Evolutionary conservation across 2,329 filamentous ascomycete genomes (phyloP).

Genomic region (Lasiodiplodia hormozganensis): DNA sequence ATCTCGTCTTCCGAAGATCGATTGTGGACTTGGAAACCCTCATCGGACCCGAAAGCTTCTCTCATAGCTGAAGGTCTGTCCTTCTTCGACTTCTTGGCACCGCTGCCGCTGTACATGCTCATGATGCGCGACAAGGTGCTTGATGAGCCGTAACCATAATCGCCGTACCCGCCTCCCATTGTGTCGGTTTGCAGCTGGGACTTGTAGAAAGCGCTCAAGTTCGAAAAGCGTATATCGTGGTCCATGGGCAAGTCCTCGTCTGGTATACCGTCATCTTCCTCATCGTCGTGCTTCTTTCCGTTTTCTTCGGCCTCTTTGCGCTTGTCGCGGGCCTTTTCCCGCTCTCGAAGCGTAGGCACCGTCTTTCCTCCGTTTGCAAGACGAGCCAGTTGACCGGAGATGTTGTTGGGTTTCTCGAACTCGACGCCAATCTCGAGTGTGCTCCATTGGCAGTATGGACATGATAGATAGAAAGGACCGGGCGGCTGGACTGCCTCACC

Average conservation of each 20-base stretch:
- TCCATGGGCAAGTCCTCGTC: constrained; percentile 46
- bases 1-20: constrained; percentile 66
- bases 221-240: constrained; percentile 74
- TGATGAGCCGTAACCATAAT: constrained; percentile 57
- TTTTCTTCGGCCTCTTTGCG: constrained; percentile 40
- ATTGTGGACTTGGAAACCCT: constrained; percentile 72
- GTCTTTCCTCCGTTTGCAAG: constrained; percentile 61
- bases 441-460: constrained; percentile 92
- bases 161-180: constrained; percentile 54
- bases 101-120: constrained; percentile 75
- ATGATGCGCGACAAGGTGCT: constrained; percentile 86
- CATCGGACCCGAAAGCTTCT: constrained; percentile 73
- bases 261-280: constrained; percentile 32
- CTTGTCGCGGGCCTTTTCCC: constrained; percentile 48
- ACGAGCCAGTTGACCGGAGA: constrained; percentile 79
- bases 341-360: constrained; percentile 49
- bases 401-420: constrained; percentile 87
- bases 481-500: constrained; percentile 31
- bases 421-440: constrained; percentile 87
- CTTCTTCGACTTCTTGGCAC: constrained; percentile 63
- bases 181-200: constrained; percentile 68
- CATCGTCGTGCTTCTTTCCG: constrained; percentile 30
- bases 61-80: constrained; percentile 77
- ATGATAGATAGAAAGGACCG: constrained; percentile 79
- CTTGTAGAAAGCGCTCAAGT: constrained; percentile 81